phyloP scores from a whole-genome alignment of 495 filamentous ascomycete species.

The Penicillium ochrochloron region DNA sequence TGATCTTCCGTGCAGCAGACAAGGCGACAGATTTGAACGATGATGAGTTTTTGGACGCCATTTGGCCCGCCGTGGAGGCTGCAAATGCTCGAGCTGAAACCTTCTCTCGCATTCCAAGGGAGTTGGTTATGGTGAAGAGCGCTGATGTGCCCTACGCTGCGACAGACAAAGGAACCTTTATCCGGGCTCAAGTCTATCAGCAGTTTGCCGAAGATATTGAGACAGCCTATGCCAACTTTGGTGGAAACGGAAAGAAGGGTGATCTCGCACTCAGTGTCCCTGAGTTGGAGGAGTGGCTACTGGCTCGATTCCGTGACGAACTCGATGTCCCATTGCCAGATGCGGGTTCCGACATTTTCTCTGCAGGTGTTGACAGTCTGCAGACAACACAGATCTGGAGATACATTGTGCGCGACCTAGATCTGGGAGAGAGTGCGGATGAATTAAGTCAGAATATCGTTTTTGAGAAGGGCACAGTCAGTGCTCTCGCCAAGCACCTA shows the following conservation, averaged over 20 bases:
- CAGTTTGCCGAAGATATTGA: conserved; percentile 55
- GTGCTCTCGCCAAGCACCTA: conserved; percentile 38
- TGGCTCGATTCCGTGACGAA: conserved; percentile 33
- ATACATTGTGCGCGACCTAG: conserved; percentile 38
- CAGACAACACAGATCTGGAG: conserved; percentile 56
- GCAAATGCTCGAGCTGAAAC: conserved; percentile 53
- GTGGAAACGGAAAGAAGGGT: conserved; percentile 28
- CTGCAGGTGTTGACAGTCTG: conserved; percentile 58
- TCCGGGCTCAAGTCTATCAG: conserved; percentile 57
- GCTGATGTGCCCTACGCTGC: conserved; percentile 50
- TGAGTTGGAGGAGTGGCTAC: conserved; percentile 33
- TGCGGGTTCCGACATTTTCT: conserved; percentile 56
- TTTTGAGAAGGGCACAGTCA: conserved; percentile 51
- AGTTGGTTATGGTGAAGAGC: conserved; percentile 54
- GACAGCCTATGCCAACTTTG: conserved; percentile 43
- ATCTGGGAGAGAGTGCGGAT: conserved; percentile 33
- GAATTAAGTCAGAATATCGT: conserved; percentile 51
- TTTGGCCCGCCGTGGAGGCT: conserved; percentile 57
- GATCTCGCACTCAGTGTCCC: conserved; percentile 22
- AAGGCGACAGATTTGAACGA: conserved; percentile 41
- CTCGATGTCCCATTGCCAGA: conserved; percentile 26
- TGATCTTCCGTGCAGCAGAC: conserved; percentile 52
- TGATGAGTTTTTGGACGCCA: conserved; percentile 52
- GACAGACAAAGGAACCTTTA: conserved; percentile 62
- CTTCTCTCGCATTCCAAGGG: conserved; percentile 58